Conservation (phyloP, 2,329 filamentous ascomycete species). For the Pezicula radicicola region DNA sequence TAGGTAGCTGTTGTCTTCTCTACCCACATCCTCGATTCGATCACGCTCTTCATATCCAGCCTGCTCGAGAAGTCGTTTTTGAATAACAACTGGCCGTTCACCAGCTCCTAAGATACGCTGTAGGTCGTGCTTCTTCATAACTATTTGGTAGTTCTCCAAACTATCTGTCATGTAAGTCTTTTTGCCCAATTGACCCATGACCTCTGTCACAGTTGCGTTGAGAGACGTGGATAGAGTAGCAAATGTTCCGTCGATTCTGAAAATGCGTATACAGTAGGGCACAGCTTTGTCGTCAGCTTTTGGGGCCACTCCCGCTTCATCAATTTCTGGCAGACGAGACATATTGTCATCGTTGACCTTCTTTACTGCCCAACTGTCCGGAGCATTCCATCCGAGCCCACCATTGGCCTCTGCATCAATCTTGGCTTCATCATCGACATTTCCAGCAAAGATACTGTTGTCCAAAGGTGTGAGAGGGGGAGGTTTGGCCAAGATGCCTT, state of each 20-base stretch:
- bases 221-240: constrained; percentile 83
- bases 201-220: constrained; percentile 80
- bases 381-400: constrained; percentile 77
- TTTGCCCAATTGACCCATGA: constrained; percentile 86
- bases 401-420: constrained; percentile 21
- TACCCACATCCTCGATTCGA: constrained; percentile 85
- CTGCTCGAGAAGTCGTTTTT: constrained; percentile 87
- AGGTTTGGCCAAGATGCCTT: constrained; percentile 77
- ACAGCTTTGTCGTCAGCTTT: constrained; percentile 71
- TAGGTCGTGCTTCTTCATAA: constrained; percentile 89
- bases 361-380: constrained; percentile 94
- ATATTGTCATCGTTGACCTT: constrained; percentile 64
- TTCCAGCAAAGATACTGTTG: constrained; percentile 43
- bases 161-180: constrained; percentile 92
- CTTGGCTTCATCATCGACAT: constrained; percentile 39
- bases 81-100: constrained; percentile 85
- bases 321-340: constrained; percentile 54
- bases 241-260: constrained; percentile 91
- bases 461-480: constrained; percentile 70
- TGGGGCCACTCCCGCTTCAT: constrained; percentile 65
- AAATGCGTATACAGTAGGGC: constrained; percentile 91
- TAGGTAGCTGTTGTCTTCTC: constrained; percentile 96
- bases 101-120: constrained; percentile 74
- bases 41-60: constrained; percentile 87
- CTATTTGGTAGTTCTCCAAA: constrained; percentile 90